Evolutionary conservation across 495 filamentous ascomycete genomes (phyloP), one percentile per base, ranked within the genome.

Genomic region (Aspergillus kassunensis): DNA sequence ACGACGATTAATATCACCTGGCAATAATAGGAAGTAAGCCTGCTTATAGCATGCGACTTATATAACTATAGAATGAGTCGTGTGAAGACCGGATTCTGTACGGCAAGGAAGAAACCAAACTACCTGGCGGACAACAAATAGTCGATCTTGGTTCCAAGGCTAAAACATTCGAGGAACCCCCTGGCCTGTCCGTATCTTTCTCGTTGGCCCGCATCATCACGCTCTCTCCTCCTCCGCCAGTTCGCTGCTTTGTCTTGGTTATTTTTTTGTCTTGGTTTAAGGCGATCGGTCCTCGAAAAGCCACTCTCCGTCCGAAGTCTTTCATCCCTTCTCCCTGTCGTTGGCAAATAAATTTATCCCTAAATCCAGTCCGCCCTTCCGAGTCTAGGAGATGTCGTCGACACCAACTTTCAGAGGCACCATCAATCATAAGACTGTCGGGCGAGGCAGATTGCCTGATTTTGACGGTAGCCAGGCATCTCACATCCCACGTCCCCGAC

Each of bases 401-500:
- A 72, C 81, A 41, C 81, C 75, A 49, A 75, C 73, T 49, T 75
- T 70, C 66, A 65, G 68, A 57, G 71, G 71, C 52, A 74, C 69
- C 47, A 59, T 62, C 61, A 74, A 51, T 51, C 61, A 75, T 59
- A 73, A 69, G 59, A 73, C 71, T n/a, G 71, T 73, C 58, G 73
- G 79, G 49, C 79, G 89, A 69, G 83, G 82, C 51, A 79, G 80
- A 58, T 73, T 84, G 53, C 86, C 87, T 55, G 70, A 78, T 49
- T 91, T 89, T 63, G 74, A 75, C 55, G 82, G 80, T 11, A 87
- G 80, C 69, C 81, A 89, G 29, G 65, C 74, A 44, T 93, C 89
- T 25, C 82, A 77, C 65, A 96, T 96, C 60, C 91, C 90, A 49
- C 81, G 91, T 57, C 91, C 91, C 40, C 85, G 90, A 36, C 79